A percentile compares a stretch with the other conserved stretches of the same genome.
Conservation (phyloP, 352 stramenopile genomes). For the Phytophthora pistaciae region DNA sequence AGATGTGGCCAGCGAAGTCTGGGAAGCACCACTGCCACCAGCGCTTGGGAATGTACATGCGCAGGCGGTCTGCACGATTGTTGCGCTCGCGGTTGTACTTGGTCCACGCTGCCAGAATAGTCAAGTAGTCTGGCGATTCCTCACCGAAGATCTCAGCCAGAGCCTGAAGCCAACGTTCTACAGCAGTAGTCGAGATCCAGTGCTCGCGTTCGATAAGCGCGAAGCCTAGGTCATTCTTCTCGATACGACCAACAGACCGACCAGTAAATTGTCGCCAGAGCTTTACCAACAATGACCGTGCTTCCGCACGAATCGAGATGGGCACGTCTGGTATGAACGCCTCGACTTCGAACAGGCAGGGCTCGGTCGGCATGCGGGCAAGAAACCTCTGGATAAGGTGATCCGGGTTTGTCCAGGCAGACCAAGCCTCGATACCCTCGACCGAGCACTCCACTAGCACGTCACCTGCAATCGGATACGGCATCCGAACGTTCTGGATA, state of each 20-base stretch:
- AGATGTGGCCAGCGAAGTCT: too few relatives aligned
- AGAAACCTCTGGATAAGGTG: neutral
- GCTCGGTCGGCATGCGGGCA: neutral
- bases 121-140: neutral
- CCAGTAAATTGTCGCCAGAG: neutral
- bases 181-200: neutral
- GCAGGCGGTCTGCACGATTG: neutral
- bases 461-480: neutral
- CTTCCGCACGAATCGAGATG: neutral
- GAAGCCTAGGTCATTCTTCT: neutral
- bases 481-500: neutral
- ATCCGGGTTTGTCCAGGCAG: neutral
- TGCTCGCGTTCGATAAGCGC: neutral
- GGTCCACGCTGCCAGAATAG: neutral
- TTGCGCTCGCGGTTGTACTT: neutral
- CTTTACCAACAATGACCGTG: neutral
- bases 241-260: neutral
- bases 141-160: neutral
- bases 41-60: neutral
- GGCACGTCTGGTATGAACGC: neutral
- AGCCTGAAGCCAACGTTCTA: neutral
- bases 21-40: neutral
- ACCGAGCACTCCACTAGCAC: neutral
- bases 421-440: neutral
- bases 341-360: neutral